Evolutionary conservation across 257 asterid species (phyloP).

Genomic region (Nicotiana tomentosiformis): DNA sequence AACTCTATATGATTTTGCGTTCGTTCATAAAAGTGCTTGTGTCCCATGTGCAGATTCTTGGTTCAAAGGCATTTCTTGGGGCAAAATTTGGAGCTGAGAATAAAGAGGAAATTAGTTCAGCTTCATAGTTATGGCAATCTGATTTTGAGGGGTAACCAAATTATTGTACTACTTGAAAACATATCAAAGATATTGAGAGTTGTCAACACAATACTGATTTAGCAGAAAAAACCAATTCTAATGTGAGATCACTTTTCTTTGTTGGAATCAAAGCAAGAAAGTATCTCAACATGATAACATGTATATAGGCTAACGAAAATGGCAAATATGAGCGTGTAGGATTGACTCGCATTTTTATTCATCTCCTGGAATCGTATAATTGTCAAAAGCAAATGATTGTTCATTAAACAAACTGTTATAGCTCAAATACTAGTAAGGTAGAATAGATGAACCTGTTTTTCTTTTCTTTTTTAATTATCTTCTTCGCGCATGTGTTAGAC

Average conservation of each 20-base stretch:
- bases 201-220: background rate
- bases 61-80: background rate
- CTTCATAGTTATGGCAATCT: conserved; percentile 11
- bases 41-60: background rate
- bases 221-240: background rate
- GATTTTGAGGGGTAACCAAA: conserved; percentile 17
- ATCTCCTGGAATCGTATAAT: too few species aligned
- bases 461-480: background rate
- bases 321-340: background rate
- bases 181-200: background rate
- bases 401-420: too few species aligned
- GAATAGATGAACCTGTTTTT: background rate
- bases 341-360: background rate
- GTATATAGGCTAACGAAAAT: background rate
- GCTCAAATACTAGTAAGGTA: too few species aligned
- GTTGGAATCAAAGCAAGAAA: background rate
- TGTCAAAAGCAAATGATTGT: too few species aligned
- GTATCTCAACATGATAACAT: background rate
- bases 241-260: background rate
- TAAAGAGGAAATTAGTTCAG: background rate
- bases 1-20: background rate
- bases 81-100: background rate
- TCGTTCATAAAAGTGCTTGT: background rate
- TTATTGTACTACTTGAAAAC: background rate
- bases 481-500: background rate